Evolutionary conservation across 768 basidiomycete species (phyloP).

Genomic region (Rickenella mellea): DNA sequence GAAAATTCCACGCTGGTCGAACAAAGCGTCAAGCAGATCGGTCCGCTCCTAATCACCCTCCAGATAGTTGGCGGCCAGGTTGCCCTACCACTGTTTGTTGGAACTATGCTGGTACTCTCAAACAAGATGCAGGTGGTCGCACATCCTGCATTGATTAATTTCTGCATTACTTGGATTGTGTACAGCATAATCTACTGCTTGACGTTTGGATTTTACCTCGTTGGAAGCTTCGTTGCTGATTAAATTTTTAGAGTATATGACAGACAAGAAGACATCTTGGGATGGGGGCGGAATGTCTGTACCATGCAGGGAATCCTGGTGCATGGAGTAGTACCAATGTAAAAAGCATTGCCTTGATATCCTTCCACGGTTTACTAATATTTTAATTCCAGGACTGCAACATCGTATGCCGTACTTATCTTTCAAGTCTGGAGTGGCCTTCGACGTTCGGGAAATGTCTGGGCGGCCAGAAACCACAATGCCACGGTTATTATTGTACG

Average conservation of each 20-base stretch:
- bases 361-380: background rate
- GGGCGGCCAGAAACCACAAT: background rate
- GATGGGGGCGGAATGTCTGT: background rate
- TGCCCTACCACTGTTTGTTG: background rate
- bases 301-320: background rate
- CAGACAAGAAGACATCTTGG: background rate
- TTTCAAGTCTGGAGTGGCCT: background rate
- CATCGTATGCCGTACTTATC: background rate
- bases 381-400: background rate
- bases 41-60: background rate
- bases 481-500: background rate
- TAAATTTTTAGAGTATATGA: background rate
- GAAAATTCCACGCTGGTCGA: too few species aligned
- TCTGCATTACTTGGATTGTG: background rate
- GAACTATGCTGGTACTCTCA: background rate
- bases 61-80: background rate
- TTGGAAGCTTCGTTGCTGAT: background rate
- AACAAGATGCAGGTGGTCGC: background rate
- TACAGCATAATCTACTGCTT: background rate
- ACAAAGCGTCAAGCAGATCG: too few species aligned
- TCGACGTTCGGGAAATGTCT: too few species aligned
- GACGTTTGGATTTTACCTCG: background rate
- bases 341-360: background rate
- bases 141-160: background rate
- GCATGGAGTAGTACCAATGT: background rate